These are phyloP conservation scores for Phytophthora crassamura DNA, from an alignment of 352 stramenopile species.

Conservation along the genomic window DNA sequence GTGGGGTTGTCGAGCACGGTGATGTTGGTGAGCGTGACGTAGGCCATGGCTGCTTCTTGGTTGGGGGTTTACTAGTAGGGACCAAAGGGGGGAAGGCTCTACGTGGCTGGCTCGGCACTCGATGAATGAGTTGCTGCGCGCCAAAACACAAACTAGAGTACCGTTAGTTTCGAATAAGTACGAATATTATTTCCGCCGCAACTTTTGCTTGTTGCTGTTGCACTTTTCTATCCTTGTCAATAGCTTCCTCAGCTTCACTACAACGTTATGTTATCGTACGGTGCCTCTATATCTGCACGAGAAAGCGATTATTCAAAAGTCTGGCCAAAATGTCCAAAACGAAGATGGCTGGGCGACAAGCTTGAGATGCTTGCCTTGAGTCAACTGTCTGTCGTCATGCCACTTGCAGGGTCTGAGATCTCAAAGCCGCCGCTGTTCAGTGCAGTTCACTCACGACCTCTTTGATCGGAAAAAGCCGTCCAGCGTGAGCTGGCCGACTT, in stretches of 20 bases:
- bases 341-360: neutral
- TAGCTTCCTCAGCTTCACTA: neutral
- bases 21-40: constrained; percentile 93
- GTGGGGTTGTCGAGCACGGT: constrained; percentile 99
- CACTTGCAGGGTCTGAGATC: neutral
- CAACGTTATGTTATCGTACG: constrained; percentile 24
- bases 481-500: constrained; percentile 55
- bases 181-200: constrained; percentile 1
- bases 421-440: neutral
- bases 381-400: no score
- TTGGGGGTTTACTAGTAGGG: constrained; percentile 14
- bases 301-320: constrained; percentile 29
- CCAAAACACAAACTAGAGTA: constrained; percentile 27
- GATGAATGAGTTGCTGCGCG: constrained; percentile 32
- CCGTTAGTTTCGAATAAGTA: neutral
- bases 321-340: constrained; percentile 19
- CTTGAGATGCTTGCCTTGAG: neutral
- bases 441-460: constrained; percentile 11
- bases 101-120: constrained; percentile 11
- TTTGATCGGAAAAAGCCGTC: constrained; percentile 56
- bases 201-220: constrained; percentile 19
- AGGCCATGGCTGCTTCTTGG: constrained; percentile 62
- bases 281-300: constrained; percentile 23
- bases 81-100: neutral
- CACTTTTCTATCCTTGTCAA: neutral